Evolutionary conservation across 106 monocot genomes (phyloP).

Genomic region (Dendrobium huoshanense): DNA sequence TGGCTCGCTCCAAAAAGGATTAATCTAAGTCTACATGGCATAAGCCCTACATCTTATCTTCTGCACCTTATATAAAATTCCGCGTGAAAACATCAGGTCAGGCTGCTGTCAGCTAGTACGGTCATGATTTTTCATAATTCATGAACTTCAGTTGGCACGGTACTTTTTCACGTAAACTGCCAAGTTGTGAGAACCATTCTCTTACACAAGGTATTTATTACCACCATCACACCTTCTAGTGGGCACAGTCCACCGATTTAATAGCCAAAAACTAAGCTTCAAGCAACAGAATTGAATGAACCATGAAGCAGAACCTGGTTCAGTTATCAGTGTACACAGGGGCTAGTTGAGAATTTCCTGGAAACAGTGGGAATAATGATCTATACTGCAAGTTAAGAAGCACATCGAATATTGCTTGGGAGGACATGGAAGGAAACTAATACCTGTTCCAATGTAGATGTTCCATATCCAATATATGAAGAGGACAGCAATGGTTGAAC

Average conservation of each 20-base stretch:
- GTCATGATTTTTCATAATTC: background rate
- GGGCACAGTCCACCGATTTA: background rate
- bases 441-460: slow-evolving; percentile 87
- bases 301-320: background rate
- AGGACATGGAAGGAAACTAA: background rate
- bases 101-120: background rate
- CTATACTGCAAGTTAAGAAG: background rate
- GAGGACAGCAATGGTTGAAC: slow-evolving; percentile 94
- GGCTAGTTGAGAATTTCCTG: background rate
- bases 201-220: background rate
- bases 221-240: background rate
- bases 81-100: background rate
- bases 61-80: background rate
- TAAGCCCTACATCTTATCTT: background rate
- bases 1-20: background rate
- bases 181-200: background rate
- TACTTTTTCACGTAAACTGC: background rate
- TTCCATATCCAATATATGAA: slow-evolving; percentile 96
- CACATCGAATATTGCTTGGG: background rate
- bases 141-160: background rate
- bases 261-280: background rate
- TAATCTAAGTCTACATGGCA: background rate
- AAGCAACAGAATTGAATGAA: background rate
- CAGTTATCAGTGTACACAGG: background rate
- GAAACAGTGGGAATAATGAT: background rate